A percentile compares a stretch with the other conserved stretches of the same genome.
phyloP scores from a whole-genome alignment of 2,329 filamentous ascomycete genomes.

The Beauveria caledonica region DNA sequence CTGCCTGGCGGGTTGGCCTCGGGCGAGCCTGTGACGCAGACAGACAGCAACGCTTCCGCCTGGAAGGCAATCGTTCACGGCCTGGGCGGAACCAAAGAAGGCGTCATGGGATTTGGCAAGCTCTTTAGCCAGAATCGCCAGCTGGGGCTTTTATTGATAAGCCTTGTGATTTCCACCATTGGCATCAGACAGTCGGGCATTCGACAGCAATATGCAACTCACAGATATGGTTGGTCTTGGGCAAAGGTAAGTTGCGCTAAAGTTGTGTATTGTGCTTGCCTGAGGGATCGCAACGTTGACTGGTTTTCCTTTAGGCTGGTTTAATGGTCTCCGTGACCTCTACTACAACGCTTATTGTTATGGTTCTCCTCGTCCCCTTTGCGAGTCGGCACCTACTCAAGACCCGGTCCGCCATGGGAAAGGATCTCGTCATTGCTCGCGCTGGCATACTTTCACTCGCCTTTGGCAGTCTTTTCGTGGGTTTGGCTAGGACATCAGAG shows the following conservation, averaged over 20 bases:
- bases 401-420: background rate
- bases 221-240: slow-evolving; percentile 11
- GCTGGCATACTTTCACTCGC: slow-evolving; percentile 2
- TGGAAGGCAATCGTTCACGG: background rate
- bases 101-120: background rate
- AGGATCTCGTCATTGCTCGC: slow-evolving; percentile 4
- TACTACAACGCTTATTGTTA: background rate
- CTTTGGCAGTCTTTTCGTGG: background rate
- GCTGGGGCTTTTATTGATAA: slow-evolving; percentile 1
- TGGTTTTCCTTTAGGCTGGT: background rate
- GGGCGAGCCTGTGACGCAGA: background rate
- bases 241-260: background rate
- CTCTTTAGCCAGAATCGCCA: background rate
- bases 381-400: background rate
- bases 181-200: background rate
- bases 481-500: background rate
- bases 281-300: background rate
- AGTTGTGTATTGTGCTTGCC: too few relatives aligned
- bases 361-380: background rate
- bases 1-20: slow-evolving; percentile 1
- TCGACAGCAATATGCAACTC: slow-evolving; percentile 7
- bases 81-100: background rate
- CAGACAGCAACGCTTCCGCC: background rate
- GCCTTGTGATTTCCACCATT: slow-evolving; percentile 5
- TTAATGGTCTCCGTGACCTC: slow-evolving; percentile 3